Conservation (phyloP, 495 filamentous ascomycete genomes). For the Neurospora intermedia region DNA sequence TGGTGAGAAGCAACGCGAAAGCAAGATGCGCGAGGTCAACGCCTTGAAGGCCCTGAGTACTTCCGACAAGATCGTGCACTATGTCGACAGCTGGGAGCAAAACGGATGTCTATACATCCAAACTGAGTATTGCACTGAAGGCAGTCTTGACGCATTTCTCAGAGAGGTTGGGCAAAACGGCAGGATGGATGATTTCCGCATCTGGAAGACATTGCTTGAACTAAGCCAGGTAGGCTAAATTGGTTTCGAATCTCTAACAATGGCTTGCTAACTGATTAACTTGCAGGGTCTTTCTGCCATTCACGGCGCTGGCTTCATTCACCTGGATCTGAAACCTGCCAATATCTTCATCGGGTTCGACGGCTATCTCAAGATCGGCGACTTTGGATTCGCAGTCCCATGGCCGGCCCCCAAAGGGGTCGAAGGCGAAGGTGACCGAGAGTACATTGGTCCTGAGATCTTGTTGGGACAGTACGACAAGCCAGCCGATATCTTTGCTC, state of each 20-base stretch:
- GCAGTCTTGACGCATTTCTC: slow-evolving; percentile 77
- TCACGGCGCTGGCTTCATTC: slow-evolving; percentile 78
- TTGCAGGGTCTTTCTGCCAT: slow-evolving; percentile 74
- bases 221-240: slow-evolving; percentile 54
- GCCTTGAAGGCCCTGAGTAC: slow-evolving; percentile 60
- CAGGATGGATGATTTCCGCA: slow-evolving; percentile 88
- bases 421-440: slow-evolving; percentile 88
- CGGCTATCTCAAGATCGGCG: slow-evolving; percentile 85
- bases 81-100: slow-evolving; percentile 78
- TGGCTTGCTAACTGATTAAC: slow-evolving; percentile 24
- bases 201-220: slow-evolving; percentile 95
- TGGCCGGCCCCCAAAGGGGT: slow-evolving; percentile 67
- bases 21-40: slow-evolving; percentile 69
- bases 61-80: slow-evolving; percentile 72
- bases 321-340: slow-evolving; percentile 91
- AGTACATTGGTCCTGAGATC: slow-evolving; percentile 91
- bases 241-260: neutral
- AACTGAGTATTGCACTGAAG: slow-evolving; percentile 91
- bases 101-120: slow-evolving; percentile 80
- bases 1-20: slow-evolving; percentile 61
- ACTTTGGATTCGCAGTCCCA: slow-evolving; percentile 83
- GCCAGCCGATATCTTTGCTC: slow-evolving; percentile 83
- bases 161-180: slow-evolving; percentile 66
- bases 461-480: slow-evolving; percentile 76
- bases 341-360: slow-evolving; percentile 88